A percentile compares a stretch with the other conserved stretches of the same genome.
Conservation (phyloP, 2,329 filamentous ascomycete species). For the Malbranchea zuffiana region DNA sequence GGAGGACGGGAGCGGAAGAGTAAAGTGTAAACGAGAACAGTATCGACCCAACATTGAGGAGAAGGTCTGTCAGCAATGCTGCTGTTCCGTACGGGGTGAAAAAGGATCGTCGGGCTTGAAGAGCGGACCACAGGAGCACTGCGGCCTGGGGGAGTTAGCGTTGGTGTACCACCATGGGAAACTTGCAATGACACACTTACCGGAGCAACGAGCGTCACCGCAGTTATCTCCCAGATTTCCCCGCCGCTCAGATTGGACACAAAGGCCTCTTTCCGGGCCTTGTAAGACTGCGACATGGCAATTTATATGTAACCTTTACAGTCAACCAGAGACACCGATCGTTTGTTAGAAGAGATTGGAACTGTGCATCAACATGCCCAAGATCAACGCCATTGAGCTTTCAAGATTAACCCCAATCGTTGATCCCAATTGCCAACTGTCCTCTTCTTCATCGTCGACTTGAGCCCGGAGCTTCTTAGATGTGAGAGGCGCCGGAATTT, state of each 20-base stretch:
- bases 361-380: background rate
- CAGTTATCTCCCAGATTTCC: slow-evolving; percentile 72
- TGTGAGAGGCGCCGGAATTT: too few relatives aligned
- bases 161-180: slow-evolving; percentile 15
- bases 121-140: slow-evolving; percentile 73
- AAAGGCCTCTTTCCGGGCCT: slow-evolving; percentile 86
- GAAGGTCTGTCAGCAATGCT: slow-evolving; percentile 66
- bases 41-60: slow-evolving; percentile 73
- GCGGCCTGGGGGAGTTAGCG: slow-evolving; percentile 49
- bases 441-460: too few relatives aligned
- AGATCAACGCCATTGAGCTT: background rate
- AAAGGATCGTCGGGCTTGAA: slow-evolving; percentile 74
- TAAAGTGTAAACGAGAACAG: slow-evolving; percentile 82
- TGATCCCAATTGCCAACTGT: too few relatives aligned
- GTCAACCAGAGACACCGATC: background rate
- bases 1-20: slow-evolving; percentile 58
- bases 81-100: slow-evolving; percentile 64
- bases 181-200: slow-evolving; percentile 43
- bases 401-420: too few relatives aligned
- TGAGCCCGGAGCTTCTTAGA: too few relatives aligned
- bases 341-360: background rate
- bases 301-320: background rate
- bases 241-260: slow-evolving; percentile 85
- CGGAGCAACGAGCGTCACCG: slow-evolving; percentile 72
- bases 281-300: slow-evolving; percentile 53